Percentiles rank a stretch among this genome's conserved stretches.
Evolutionary conservation across 2,329 filamentous ascomycete genomes (phyloP).

Genomic region (Xylaria sp.): DNA sequence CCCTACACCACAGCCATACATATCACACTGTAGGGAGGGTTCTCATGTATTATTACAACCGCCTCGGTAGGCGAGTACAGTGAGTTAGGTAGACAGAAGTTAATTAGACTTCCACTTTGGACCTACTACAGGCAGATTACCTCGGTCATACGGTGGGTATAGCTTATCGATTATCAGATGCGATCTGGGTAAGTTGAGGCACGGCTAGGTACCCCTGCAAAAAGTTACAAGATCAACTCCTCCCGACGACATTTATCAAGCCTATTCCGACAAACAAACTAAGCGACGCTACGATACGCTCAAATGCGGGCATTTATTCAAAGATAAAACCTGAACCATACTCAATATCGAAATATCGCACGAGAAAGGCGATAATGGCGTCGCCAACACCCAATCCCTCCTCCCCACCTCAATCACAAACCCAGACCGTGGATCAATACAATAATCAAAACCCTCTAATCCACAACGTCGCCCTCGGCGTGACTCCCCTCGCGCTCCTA

Average conservation of each 20-base stretch:
- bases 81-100: no score
- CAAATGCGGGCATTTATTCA: no score
- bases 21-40: no score
- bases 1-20: no score
- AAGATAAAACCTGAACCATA: no score
- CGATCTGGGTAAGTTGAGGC: neutral
- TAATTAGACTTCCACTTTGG: no score
- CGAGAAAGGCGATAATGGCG: constrained; percentile 14
- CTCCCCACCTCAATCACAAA: constrained; percentile 14
- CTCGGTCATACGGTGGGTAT: neutral
- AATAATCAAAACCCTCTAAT: constrained; percentile 43
- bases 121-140: no score
- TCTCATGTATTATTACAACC: no score
- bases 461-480: constrained; percentile 55
- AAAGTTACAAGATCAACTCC: constrained; percentile 14
- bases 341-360: neutral
- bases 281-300: no score
- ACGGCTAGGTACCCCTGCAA: constrained; percentile 1
- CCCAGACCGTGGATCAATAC: constrained; percentile 16
- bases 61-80: no score
- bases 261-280: no score
- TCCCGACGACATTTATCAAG: neutral
- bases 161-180: constrained; percentile 25
- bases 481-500: constrained; percentile 54
- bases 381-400: constrained; percentile 11